Conservation (phyloP, 345 rosid species). For the Acer saccharum region DNA sequence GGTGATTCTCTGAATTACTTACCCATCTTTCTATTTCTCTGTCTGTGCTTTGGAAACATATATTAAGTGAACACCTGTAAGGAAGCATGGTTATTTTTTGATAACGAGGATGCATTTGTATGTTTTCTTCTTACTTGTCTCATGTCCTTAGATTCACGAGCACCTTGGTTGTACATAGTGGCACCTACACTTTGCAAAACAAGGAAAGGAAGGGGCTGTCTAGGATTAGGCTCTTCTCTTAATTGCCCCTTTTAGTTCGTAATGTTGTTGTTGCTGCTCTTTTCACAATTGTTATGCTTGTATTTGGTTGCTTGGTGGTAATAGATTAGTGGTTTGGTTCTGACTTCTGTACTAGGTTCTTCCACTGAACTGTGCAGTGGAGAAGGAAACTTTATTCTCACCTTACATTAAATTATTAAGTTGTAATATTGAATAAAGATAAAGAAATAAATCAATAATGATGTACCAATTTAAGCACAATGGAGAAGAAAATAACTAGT, state of each 20-base stretch:
- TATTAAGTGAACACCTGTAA: not conserved
- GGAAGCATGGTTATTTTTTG: slow-evolving; percentile 7
- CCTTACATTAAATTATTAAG: not conserved
- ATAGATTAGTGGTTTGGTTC: not conserved
- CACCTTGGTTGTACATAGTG: not conserved
- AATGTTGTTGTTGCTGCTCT: not conserved
- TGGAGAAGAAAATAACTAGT: not conserved
- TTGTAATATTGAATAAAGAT: not conserved
- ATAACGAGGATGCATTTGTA: not conserved
- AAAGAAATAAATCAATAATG: not conserved
- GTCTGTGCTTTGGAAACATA: not conserved
- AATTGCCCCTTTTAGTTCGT: not conserved
- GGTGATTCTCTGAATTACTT: slow-evolving; percentile 43
- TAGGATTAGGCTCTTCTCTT: not conserved
- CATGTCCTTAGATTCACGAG: not conserved
- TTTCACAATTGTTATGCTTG: not conserved
- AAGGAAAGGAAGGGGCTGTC: not conserved
- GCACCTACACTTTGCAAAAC: not conserved
- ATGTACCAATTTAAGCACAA: not conserved
- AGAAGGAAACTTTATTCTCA: not conserved
- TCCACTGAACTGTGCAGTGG: not conserved
- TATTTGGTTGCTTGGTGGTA: not conserved
- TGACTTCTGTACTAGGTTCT: not conserved
- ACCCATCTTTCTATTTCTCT: not conserved
- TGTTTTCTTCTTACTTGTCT: not conserved